Conservation (phyloP, 2,329 filamentous ascomycete species). For the Pseudocercospora pini-densiflorae region DNA sequence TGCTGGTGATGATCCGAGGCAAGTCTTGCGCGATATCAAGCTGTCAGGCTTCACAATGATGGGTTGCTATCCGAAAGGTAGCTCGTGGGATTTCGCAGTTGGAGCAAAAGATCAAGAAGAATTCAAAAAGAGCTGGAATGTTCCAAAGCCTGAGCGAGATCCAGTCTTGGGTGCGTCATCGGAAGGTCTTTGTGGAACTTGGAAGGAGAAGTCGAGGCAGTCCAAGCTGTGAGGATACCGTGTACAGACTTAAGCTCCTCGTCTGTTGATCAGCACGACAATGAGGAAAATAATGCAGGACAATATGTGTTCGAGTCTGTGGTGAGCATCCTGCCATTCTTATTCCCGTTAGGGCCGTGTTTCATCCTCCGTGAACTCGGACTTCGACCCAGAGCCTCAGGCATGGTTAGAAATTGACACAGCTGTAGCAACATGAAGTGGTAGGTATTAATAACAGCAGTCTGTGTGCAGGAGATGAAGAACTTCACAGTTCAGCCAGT, state of each 20-base stretch:
- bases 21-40: slow-evolving; percentile 43
- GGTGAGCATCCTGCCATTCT: too few relatives aligned
- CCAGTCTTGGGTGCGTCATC: slow-evolving; percentile 50
- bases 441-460: too few relatives aligned
- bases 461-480: too few relatives aligned
- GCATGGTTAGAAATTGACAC: too few relatives aligned
- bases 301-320: too few relatives aligned
- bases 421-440: too few relatives aligned
- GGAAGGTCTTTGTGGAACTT: slow-evolving; percentile 46
- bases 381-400: too few relatives aligned
- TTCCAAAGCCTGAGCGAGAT: slow-evolving; percentile 52
- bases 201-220: slow-evolving; percentile 19
- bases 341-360: too few relatives aligned
- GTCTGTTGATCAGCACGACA: neutral
- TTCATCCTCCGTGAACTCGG: too few relatives aligned
- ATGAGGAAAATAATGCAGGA: neutral
- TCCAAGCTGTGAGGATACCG: neutral
- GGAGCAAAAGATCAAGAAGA: slow-evolving; percentile 49
- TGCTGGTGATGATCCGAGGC: slow-evolving; percentile 38
- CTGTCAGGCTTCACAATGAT: slow-evolving; percentile 60
- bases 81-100: slow-evolving; percentile 56
- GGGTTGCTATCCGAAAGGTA: slow-evolving; percentile 58
- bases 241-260: neutral
- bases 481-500: too few relatives aligned
- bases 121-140: slow-evolving; percentile 52